Conservation (phyloP, 129 eudicot genomes). For the Artemisia tridentata region DNA sequence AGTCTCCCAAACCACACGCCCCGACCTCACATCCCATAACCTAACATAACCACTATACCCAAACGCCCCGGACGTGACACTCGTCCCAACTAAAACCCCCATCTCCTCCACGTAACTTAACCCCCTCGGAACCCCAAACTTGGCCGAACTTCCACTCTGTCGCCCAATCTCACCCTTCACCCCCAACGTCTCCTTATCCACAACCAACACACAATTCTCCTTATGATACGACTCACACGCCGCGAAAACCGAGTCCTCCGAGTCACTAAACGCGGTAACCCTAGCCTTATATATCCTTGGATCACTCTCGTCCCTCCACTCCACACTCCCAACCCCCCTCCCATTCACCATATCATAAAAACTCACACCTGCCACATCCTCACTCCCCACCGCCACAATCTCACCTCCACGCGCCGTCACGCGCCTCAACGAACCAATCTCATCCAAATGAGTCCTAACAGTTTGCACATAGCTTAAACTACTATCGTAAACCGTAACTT, state of each 20-base stretch:
- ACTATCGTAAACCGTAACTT: conserved; percentile 65
- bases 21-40: conserved; percentile 68
- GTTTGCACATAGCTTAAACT: conserved; percentile 46
- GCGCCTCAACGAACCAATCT: conserved; percentile 42
- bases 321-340: conserved; percentile 47
- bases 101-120: conserved; percentile 43
- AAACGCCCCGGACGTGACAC: conserved; percentile 74
- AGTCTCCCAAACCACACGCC: conserved; percentile 75
- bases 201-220: conserved; percentile 65
- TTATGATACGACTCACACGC: conserved; percentile 62
- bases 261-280: conserved; percentile 54
- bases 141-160: conserved; percentile 62
- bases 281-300: conserved; percentile 73
- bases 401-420: conserved; percentile 31
- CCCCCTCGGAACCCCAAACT: conserved; percentile 50
- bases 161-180: conserved; percentile 62
- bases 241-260: conserved; percentile 46
- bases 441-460: conserved; percentile 69
- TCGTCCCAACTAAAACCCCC: conserved; percentile 47
- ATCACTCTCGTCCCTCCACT: conserved; percentile 74
- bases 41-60: conserved; percentile 82
- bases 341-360: conserved; percentile 51
- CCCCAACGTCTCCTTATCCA: conserved; percentile 53
- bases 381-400: conserved; percentile 54
- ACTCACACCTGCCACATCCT: conserved; percentile 55